A percentile compares a stretch with the other conserved stretches of the same genome.
phyloP scores from a whole-genome alignment of 2,329 filamentous ascomycete species.

The Talaromyces atroroseus region DNA sequence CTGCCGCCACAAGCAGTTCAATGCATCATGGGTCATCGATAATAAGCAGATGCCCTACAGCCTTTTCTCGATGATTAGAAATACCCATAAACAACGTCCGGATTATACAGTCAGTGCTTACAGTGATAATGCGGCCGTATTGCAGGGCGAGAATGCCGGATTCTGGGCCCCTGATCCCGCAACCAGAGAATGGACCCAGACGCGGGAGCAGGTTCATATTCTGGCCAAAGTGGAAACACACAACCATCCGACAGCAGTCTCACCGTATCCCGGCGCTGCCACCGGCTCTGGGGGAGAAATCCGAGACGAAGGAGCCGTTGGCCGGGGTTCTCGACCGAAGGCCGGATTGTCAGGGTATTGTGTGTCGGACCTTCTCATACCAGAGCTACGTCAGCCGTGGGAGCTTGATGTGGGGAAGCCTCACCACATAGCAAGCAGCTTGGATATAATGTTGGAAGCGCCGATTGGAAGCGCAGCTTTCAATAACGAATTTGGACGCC shows the following conservation, averaged over 20 bases:
- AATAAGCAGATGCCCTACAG: conserved; percentile 71
- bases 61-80: conserved; percentile 92
- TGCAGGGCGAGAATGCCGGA: conserved; percentile 64
- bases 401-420: conserved; percentile 87
- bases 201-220: conserved; percentile 79
- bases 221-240: conserved; percentile 96
- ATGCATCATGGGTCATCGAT: conserved; percentile 93
- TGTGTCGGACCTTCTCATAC: conserved; percentile 90
- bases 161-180: conserved; percentile 85
- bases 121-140: conserved; percentile 94
- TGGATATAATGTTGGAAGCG: conserved; percentile 97
- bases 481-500: conserved; percentile 96
- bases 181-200: conserved; percentile 82
- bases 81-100: conserved; percentile 76
- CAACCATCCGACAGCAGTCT: conserved; percentile 95
- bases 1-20: conserved; percentile 86
- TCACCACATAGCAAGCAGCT: conserved; percentile 82
- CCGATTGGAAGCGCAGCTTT: conserved; percentile 92
- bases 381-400: conserved; percentile 77
- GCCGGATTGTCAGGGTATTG: conserved; percentile 88
- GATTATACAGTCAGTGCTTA: conserved; percentile 89
- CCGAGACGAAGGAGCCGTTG: conserved; percentile 89
- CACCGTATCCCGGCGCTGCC: conserved; percentile 85
- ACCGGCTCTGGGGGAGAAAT: conserved; percentile 96
- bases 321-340: conserved; percentile 86